Evolutionary conservation across 257 asterid genomes (phyloP).

Genomic region (Fraxinus excelsior): DNA sequence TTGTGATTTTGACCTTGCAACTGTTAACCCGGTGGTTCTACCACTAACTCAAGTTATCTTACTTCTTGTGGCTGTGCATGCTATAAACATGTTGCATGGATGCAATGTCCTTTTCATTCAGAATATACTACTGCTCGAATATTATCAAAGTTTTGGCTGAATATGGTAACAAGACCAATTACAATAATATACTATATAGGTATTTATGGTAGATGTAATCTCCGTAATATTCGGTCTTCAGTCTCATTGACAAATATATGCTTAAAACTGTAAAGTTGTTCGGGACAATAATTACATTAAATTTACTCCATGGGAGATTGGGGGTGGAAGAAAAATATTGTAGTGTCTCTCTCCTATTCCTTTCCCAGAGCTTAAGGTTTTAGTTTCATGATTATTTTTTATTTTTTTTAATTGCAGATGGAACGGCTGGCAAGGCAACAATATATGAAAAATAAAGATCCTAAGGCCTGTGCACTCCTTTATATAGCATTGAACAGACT

Average conservation of each 20-base stretch:
- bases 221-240: too few relatives aligned
- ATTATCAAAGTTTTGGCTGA: too few relatives aligned
- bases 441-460: conserved; percentile 83
- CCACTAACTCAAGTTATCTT: neutral
- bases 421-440: conserved; percentile 90
- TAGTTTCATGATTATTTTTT: conserved; percentile 9
- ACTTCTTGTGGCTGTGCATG: conserved; percentile 16
- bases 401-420: conserved; percentile 59
- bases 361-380: neutral
- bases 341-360: neutral
- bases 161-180: too few relatives aligned
- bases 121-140: conserved; percentile 10
- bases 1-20: neutral
- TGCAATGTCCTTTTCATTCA: conserved; percentile 1
- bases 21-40: neutral
- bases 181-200: too few relatives aligned
- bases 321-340: conserved; percentile 12
- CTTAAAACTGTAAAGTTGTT: neutral
- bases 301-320: neutral
- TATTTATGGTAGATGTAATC: too few relatives aligned
- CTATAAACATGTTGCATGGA: conserved; percentile 10
- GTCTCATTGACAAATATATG: too few relatives aligned
- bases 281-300: neutral
- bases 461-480: conserved; percentile 89
- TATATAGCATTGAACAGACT: conserved; percentile 86